Evolutionary conservation across 352 stramenopile species (phyloP).

Genomic region (Phytophthora nicotianae): DNA sequence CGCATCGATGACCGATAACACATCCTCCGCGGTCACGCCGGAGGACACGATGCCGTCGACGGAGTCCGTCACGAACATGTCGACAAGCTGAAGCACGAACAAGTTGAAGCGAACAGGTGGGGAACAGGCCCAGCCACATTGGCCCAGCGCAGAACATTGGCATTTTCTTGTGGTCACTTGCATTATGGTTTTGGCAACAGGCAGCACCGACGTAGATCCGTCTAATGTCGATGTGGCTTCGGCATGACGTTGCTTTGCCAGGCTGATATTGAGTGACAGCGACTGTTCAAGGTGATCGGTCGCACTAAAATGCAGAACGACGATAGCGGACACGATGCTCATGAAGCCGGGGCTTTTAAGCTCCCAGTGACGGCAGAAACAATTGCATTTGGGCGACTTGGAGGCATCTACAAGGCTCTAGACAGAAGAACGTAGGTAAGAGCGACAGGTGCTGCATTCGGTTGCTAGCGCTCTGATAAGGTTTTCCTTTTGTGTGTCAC

Average conservation of each 20-base stretch:
- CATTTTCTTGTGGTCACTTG: slow-evolving; percentile 4
- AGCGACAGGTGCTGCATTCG: not conserved
- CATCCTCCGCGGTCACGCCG: too few relatives aligned
- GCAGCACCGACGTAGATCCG: not conserved
- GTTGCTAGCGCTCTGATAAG: not conserved
- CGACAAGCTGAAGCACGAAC: too few relatives aligned
- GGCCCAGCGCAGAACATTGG: slow-evolving; percentile 8
- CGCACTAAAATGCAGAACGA: slow-evolving; percentile 17
- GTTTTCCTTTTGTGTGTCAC: not conserved
- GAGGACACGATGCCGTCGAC: too few relatives aligned
- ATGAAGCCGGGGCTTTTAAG: slow-evolving; percentile 15
- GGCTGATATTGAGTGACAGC: slow-evolving; percentile 5
- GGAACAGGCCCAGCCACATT: too few relatives aligned
- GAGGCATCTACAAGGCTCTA: slow-evolving; percentile 44
- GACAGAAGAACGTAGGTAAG: slow-evolving; percentile 32
- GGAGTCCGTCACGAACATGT: too few relatives aligned
- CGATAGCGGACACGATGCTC: not conserved
- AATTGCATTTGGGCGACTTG: slow-evolving; percentile 40
- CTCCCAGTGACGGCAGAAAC: slow-evolving; percentile 27
- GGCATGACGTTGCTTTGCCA: not conserved
- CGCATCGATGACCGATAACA: too few relatives aligned
- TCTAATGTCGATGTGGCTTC: not conserved
- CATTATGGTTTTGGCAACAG: not conserved
- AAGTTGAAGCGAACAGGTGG: too few relatives aligned
- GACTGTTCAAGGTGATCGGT: slow-evolving; percentile 22